Conservation (phyloP, 148 eudicot genomes). For the Fagopyrum tataricum region DNA sequence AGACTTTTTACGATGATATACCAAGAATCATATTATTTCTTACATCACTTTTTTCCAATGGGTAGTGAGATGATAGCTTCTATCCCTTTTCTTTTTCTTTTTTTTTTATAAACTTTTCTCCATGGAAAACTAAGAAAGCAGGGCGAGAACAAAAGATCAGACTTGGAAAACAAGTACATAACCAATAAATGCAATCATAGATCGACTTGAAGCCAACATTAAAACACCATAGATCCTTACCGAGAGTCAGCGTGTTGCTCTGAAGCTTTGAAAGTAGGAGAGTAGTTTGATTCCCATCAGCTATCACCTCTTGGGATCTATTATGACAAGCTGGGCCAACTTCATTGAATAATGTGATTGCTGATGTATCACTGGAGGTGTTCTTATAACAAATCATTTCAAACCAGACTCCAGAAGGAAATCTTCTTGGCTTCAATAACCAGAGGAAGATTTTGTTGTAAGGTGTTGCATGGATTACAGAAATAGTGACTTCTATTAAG, state of each 20-base stretch:
- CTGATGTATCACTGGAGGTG: conserved; percentile 21
- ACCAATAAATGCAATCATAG: background rate
- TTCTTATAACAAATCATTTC: conserved; percentile 34
- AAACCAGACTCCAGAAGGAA: conserved; percentile 83
- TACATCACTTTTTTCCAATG: background rate
- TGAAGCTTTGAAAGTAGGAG: conserved; percentile 53
- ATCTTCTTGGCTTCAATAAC: conserved; percentile 61
- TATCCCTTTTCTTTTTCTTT: background rate
- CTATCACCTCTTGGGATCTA: conserved; percentile 21
- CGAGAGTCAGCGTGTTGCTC: conserved; percentile 58
- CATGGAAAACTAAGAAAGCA: background rate
- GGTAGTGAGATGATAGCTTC: background rate
- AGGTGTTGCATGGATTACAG: conserved; percentile 84
- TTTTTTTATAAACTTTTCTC: too few species aligned
- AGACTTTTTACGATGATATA: background rate
- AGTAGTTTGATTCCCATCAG: conserved; percentile 21
- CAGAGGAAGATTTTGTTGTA: conserved; percentile 60
- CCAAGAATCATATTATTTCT: background rate
- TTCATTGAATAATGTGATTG: conserved; percentile 15
- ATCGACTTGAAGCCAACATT: background rate
- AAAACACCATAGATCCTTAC: conserved; percentile 33
- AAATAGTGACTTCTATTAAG: conserved; percentile 46
- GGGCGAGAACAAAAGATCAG: background rate
- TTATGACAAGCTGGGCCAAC: conserved; percentile 21
- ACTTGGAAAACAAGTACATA: background rate